phyloP scores from a whole-genome alignment of 2,329 filamentous ascomycete genomes.

The Plectosphaerella plurivora region DNA sequence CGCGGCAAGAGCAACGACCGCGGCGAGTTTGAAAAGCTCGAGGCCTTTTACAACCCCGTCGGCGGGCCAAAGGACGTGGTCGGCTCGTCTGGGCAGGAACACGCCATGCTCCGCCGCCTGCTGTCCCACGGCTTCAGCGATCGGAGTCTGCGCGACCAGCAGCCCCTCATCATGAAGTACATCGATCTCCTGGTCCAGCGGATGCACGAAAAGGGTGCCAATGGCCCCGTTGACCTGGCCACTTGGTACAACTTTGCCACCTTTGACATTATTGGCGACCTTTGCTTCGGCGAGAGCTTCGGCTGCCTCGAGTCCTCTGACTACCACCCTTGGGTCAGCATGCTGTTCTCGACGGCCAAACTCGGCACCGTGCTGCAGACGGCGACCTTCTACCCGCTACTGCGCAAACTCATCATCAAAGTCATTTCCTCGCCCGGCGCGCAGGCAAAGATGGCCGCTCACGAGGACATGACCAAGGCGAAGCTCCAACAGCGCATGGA shows the following conservation, averaged over 20 bases:
- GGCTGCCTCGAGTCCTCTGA: conserved; percentile 16
- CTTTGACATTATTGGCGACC: conserved; percentile 25
- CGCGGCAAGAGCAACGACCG: conserved; percentile 4
- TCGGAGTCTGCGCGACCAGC: conserved; percentile 16
- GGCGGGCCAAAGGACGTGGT: conserved; percentile 11
- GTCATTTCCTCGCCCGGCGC: conserved; percentile 5
- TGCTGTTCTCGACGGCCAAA: conserved; percentile 17
- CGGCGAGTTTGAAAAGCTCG: conserved; percentile 9
- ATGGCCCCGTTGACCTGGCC: conserved; percentile 14
- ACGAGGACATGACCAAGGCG: conserved; percentile 2
- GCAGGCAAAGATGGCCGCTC: conserved; percentile 1
- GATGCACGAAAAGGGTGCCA: conserved; percentile 23
- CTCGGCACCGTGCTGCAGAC: conserved; percentile 4
- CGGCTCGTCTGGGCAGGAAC: conserved; percentile 6
- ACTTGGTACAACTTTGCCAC: conserved; percentile 22
- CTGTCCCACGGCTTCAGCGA: conserved; percentile 18
- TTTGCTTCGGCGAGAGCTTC: conserved; percentile 23
- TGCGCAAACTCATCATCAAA: conserved; percentile 2
- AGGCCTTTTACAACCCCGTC: conserved; percentile 5
- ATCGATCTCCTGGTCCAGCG: conserved; percentile 31
- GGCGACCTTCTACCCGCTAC: conserved; percentile 4
- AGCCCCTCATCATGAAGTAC: conserved; percentile 26
- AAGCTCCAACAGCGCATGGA: conserved; percentile 12
- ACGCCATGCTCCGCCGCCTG: conserved; percentile 7
- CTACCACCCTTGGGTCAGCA: conserved; percentile 19